Evolutionary conservation across 2,329 filamentous ascomycete species (phyloP), one percentile per base, ranked within the genome.

Genomic region (Reticulascus tulasneorum): DNA sequence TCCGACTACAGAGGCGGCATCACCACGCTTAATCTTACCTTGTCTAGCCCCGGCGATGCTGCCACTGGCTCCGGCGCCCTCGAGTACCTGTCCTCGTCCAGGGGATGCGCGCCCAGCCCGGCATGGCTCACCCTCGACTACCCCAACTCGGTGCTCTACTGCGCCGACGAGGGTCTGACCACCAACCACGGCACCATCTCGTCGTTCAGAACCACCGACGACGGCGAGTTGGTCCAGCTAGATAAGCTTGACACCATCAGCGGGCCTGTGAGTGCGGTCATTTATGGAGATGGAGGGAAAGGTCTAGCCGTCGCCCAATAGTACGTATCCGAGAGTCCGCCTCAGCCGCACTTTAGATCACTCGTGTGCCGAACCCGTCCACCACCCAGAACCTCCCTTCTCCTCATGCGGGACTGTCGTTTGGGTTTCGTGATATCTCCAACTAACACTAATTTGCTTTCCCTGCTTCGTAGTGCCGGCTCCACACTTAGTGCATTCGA

Each of bases 91-190:
- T 64, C 64, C 33, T 55, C 57, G 4, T 64, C 63, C 16, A 63
- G 61, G 33, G 62, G 59, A 22, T 82, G 78, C 55, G 72, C 65
- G 9, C 56, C 62, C 3, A 72, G 69, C 41, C 73, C 79, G 6
- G 73, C 76, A 9, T 84, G 79, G 78, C 59, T 84, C 38, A 73
- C 74, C 15, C 63, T 79, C 15, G 72, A 79, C 50, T 55, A 63
- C 38, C 50, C 60, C 29, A 64, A 68, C 42, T 61, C 62, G 16
- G 54, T 67, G 10, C 60, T 84, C 9, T 79, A 75, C 59, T 84
- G 79, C 56, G 48, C 76, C 28, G 71, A 84, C 46, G 80, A 84
- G 62, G 74, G 69, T 16, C 58, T 71, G 28, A 53, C 54, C 16
- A 46, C 54, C 5, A 51, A 59, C n/a, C 66, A 74, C 43, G 75